These are phyloP conservation scores for Evansstolkia leycettana DNA, from an alignment of 495 filamentous ascomycete genomes.

Conservation along the genomic window DNA sequence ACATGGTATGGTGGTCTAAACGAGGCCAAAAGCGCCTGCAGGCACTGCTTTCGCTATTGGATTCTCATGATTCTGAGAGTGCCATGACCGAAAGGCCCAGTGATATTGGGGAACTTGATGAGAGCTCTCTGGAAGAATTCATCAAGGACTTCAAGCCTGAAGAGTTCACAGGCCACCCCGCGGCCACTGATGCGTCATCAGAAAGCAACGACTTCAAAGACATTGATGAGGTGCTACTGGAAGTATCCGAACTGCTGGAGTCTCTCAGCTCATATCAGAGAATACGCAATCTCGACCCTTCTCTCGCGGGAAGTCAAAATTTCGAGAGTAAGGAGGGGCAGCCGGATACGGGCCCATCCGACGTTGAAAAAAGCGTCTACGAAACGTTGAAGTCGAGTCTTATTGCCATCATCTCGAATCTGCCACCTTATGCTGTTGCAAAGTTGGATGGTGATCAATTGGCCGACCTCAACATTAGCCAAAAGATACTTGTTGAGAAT, in stretches of 20 bases:
- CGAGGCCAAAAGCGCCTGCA: conserved; percentile 50
- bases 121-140: conserved; percentile 35
- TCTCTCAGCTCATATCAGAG: conserved; percentile 79
- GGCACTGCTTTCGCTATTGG: conserved; percentile 33
- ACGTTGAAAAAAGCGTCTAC: conserved; percentile 61
- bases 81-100: conserved; percentile 28
- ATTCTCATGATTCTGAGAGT: conserved; percentile 26
- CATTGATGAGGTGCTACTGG: conserved; percentile 57
- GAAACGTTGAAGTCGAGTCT: conserved; percentile 64
- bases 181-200: conserved; percentile 29
- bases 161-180: conserved; percentile 15
- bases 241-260: conserved; percentile 74
- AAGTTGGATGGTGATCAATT: conserved; percentile 78
- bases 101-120: conserved; percentile 34
- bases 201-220: conserved; percentile 44
- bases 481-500: conserved; percentile 59
- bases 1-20: conserved; percentile 79
- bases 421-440: conserved; percentile 79
- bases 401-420: conserved; percentile 51
- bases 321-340: conserved; percentile 26
- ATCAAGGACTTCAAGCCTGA: conserved; percentile 35
- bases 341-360: conserved; percentile 35
- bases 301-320: conserved; percentile 25
- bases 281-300: conserved; percentile 54
- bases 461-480: conserved; percentile 68